These are phyloP conservation scores for Paracoccidioides lutzii DNA, from an alignment of 2,329 filamentous ascomycete genomes.

Conservation along the genomic window DNA sequence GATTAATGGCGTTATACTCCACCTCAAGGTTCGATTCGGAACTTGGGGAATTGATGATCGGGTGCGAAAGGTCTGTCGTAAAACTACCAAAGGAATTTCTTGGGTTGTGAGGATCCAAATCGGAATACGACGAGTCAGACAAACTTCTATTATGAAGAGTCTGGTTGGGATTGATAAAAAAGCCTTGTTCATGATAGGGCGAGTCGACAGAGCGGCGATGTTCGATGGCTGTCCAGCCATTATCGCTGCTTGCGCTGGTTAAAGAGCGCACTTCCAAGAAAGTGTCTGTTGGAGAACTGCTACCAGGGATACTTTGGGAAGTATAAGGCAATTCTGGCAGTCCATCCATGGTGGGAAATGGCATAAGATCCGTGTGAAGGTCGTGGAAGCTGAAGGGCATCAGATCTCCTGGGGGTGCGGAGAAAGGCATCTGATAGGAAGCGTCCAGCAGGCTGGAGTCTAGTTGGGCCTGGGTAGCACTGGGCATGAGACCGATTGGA, in stretches of 20 bases:
- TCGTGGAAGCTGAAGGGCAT: constrained; percentile 66
- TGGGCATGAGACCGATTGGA: constrained; percentile 43
- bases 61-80: constrained; percentile 61
- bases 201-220: constrained; percentile 60
- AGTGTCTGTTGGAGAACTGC: constrained; percentile 61
- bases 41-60: constrained; percentile 62
- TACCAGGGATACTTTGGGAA: constrained; percentile 32
- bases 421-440: constrained; percentile 39
- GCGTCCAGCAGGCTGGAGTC: constrained; percentile 51
- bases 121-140: constrained; percentile 71
- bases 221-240: constrained; percentile 76
- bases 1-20: constrained; percentile 29
- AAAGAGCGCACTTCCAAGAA: constrained; percentile 80
- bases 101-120: constrained; percentile 47
- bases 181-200: constrained; percentile 45
- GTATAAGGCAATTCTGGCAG: constrained; percentile 32
- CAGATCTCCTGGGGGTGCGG: constrained; percentile 46
- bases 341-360: constrained; percentile 37
- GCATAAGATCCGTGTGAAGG: constrained; percentile 57
- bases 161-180: constrained; percentile 85
- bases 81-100: constrained; percentile 63
- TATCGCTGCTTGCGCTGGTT: constrained; percentile 65
- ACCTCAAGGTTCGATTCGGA: constrained; percentile 62
- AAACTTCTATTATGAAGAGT: constrained; percentile 77
- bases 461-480: constrained; percentile 49